Evolutionary conservation across 176 grass and related monocot species (phyloP).

Genomic region (Juncus inflexus): DNA sequence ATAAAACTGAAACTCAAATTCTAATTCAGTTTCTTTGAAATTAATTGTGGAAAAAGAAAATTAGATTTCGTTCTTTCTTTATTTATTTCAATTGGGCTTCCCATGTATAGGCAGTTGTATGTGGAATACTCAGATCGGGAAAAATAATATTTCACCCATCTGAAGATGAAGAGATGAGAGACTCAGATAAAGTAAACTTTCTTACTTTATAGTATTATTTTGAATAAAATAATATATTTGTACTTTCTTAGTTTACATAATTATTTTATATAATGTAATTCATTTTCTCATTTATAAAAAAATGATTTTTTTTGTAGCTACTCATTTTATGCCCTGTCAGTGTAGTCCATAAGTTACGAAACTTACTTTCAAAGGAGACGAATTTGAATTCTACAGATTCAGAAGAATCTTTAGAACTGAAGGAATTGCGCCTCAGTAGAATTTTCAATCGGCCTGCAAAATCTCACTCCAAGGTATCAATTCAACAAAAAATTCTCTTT

Average conservation of each 20-base stretch:
- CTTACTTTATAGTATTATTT: not conserved
- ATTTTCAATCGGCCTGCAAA: conserved; percentile 63
- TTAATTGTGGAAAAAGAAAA: not conserved
- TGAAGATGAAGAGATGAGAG: conserved; percentile 68
- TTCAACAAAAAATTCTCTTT: conserved; percentile 1
- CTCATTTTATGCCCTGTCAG: conserved; percentile 79
- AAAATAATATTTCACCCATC: conserved; percentile 78
- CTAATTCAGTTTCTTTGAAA: conserved; percentile 4
- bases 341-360: conserved; percentile 46
- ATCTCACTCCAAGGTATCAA: conserved; percentile 64
- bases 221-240: not conserved
- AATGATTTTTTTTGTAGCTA: conserved; percentile 42
- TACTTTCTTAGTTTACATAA: not conserved
- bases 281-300: conserved; percentile 1
- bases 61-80: not conserved
- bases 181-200: conserved; percentile 76
- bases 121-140: conserved; percentile 77
- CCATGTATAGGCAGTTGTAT: conserved; percentile 63
- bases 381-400: conserved; percentile 39
- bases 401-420: conserved; percentile 34
- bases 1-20: conserved; percentile 22
- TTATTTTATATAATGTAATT: not conserved
- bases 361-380: conserved; percentile 35
- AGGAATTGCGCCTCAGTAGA: conserved; percentile 64
- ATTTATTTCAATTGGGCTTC: conserved; percentile 23